phyloP scores from a whole-genome alignment of 2,329 filamentous ascomycete genomes.

The Pyrenochaeta sp. region DNA sequence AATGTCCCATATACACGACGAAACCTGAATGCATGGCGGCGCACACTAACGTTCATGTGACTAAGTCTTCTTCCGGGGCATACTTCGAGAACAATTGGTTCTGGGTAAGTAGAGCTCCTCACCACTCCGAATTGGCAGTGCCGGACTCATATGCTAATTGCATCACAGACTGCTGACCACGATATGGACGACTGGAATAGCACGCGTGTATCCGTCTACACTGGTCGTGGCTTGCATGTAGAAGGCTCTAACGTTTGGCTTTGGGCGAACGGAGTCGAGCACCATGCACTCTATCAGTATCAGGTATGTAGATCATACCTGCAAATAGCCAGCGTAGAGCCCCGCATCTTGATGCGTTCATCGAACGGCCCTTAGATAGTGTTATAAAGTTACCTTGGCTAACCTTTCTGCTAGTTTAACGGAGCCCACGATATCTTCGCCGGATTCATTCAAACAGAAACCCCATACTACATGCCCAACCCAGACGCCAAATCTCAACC shows the following conservation, averaged over 20 bases:
- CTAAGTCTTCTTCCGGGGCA: constrained; percentile 62
- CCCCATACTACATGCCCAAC: constrained; percentile 83
- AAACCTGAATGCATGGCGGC: constrained; percentile 75
- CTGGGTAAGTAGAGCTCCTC: constrained; percentile 62
- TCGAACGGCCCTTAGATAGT: neutral
- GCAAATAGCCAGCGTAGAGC: neutral
- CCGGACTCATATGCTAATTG: constrained; percentile 6
- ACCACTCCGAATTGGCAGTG: neutral
- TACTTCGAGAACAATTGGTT: constrained; percentile 94
- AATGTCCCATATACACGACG: constrained; percentile 73
- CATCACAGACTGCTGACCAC: constrained; percentile 75
- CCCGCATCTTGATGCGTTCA: neutral
- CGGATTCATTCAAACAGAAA: constrained; percentile 87
- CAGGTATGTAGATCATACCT: constrained; percentile 55
- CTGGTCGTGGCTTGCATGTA: constrained; percentile 81
- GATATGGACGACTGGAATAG: constrained; percentile 81
- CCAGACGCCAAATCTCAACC: constrained; percentile 72
- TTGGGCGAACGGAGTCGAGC: constrained; percentile 74
- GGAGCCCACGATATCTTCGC: constrained; percentile 83
- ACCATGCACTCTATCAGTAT: constrained; percentile 77
- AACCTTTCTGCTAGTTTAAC: constrained; percentile 56
- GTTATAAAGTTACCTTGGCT: neutral
- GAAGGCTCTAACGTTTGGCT: constrained; percentile 62
- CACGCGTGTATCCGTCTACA: constrained; percentile 82
- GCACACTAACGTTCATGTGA: constrained; percentile 64